Evolutionary conservation across 495 filamentous ascomycete species (phyloP).

Genomic region (Haplographium delicatum): DNA sequence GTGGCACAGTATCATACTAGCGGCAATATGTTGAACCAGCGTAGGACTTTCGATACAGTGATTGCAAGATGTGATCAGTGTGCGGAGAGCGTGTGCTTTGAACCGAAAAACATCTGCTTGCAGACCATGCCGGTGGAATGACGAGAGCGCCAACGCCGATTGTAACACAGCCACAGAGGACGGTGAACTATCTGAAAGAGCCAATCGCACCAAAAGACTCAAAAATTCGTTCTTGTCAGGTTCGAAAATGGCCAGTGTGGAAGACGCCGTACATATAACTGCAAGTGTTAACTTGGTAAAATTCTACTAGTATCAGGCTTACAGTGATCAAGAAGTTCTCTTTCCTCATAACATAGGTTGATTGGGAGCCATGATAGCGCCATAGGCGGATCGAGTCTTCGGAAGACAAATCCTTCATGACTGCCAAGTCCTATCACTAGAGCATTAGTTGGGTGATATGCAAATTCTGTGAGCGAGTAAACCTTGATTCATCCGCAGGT

Average conservation of each 20-base stretch:
- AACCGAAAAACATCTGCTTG: conserved; percentile 17
- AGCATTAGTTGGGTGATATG: conserved; percentile 9
- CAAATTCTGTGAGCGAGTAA: background rate
- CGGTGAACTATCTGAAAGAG: conserved; percentile 19
- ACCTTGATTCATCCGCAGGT: conserved; percentile 13
- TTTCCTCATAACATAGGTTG: conserved; percentile 15
- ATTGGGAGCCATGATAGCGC: conserved; percentile 20
- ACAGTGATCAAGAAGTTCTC: conserved; percentile 23
- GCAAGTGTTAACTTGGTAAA: conserved; percentile 12
- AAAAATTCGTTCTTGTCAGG: conserved; percentile 16
- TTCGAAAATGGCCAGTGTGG: conserved; percentile 16
- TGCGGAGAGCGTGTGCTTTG: conserved; percentile 18
- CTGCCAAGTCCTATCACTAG: conserved; percentile 6
- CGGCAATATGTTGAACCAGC: conserved; percentile 17
- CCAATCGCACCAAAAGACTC: conserved; percentile 17
- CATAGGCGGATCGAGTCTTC: conserved; percentile 12
- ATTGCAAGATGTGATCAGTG: conserved; percentile 10
- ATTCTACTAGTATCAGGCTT: conserved; percentile 7
- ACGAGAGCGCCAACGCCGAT: conserved; percentile 16
- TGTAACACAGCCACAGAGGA: conserved; percentile 21
- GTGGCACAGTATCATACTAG: conserved; percentile 20
- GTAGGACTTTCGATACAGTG: conserved; percentile 11
- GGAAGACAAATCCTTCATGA: conserved; percentile 12
- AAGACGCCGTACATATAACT: conserved; percentile 16
- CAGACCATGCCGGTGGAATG: conserved; percentile 17